These are phyloP conservation scores for Mucor mucedo DNA, from an alignment of 371 early-diverging fungal species.

Conservation along the genomic window DNA sequence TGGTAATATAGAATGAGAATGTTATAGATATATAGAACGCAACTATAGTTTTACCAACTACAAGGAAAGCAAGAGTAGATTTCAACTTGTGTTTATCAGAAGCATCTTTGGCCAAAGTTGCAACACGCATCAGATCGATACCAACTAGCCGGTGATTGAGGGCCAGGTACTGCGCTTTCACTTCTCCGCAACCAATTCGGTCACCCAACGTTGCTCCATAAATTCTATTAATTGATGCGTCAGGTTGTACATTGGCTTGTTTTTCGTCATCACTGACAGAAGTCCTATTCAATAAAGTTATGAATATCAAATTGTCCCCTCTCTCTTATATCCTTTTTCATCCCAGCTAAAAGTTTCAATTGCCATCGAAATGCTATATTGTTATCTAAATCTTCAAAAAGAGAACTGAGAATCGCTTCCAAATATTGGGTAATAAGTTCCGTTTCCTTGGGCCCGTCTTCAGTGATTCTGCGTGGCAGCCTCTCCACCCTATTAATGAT, in stretches of 20 bases:
- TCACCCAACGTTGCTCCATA: constrained; percentile 23
- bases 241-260: constrained; percentile 23
- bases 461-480: constrained; percentile 19
- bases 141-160: constrained; percentile 26
- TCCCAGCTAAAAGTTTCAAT: constrained; percentile 19
- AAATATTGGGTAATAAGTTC: constrained; percentile 27
- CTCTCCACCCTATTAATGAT: constrained; percentile 31
- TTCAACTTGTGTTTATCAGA: constrained; percentile 31
- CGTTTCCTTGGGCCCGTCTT: constrained; percentile 29
- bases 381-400: constrained; percentile 32
- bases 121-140: constrained; percentile 28
- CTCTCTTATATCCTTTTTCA: constrained; percentile 14
- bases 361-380: constrained; percentile 25
- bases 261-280: constrained; percentile 30
- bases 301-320: constrained; percentile 18
- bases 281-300: constrained; percentile 28
- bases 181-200: constrained; percentile 27
- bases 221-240: constrained; percentile 22
- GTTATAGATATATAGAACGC: constrained; percentile 20
- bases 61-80: constrained; percentile 23
- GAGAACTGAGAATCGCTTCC: constrained; percentile 29
- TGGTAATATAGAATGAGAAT: constrained; percentile 24
- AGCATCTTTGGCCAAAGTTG: constrained; percentile 27
- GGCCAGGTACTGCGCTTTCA: constrained; percentile 28
- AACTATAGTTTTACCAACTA: constrained; percentile 20